Conservation (phyloP, 116 monocot genomes). For the Trichopus zeylanicus region DNA sequence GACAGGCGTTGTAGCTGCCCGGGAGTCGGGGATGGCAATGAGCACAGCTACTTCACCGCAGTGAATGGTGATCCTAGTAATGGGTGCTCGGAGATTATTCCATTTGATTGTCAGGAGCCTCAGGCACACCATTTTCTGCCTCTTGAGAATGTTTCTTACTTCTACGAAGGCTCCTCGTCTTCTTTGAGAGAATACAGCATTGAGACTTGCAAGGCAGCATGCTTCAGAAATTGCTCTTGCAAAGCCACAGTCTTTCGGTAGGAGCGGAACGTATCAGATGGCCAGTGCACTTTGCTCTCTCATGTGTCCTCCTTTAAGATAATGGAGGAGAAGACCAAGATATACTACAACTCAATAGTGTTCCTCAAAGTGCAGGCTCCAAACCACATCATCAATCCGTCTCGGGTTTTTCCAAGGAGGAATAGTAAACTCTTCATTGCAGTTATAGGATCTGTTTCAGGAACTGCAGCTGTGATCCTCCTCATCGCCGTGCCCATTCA, state of each 20-base stretch:
- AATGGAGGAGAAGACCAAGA: too few relatives aligned
- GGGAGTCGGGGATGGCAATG: too few relatives aligned
- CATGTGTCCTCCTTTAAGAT: constrained; percentile 14
- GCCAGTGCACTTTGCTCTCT: background rate
- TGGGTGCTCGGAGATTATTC: constrained; percentile 19
- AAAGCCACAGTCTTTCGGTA: constrained; percentile 20
- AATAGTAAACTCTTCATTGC: background rate
- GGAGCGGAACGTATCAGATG: background rate
- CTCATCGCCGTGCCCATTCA: background rate
- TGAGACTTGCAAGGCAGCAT: constrained; percentile 33
- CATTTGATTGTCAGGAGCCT: constrained; percentile 24
- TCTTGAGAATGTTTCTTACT: constrained; percentile 28
- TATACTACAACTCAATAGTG: constrained; percentile 13
- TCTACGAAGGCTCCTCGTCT: constrained; percentile 1
- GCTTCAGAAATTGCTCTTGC: constrained; percentile 39
- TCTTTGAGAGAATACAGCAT: background rate
- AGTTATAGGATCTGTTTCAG: constrained; percentile 1
- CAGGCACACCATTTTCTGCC: constrained; percentile 22
- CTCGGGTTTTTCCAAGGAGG: too few relatives aligned
- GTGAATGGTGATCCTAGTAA: constrained; percentile 10
- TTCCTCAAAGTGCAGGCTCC: constrained; percentile 13
- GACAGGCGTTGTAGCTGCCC: constrained; percentile 36
- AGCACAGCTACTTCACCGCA: too few relatives aligned
- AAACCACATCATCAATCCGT: background rate
- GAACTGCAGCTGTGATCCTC: background rate